phyloP scores from a whole-genome alignment of 257 asterid genomes.

The Paulownia fortunei region DNA sequence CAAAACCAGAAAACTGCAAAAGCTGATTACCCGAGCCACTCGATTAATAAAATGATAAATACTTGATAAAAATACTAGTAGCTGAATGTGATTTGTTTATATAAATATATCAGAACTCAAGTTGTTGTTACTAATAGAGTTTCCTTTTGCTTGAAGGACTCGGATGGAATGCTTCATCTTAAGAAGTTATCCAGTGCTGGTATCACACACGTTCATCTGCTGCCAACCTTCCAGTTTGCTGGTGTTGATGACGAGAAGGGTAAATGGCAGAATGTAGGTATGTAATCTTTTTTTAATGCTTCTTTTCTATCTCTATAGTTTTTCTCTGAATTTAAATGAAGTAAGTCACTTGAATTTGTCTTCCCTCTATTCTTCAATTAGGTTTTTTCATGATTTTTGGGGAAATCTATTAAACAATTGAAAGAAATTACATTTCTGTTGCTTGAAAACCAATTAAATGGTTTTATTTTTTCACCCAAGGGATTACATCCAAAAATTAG shows the following conservation, averaged over 20 bases:
- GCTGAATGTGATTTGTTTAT: conserved; percentile 1
- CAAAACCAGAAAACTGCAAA: not conserved
- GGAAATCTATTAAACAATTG: no score
- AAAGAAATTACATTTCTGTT: no score
- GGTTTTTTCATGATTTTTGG: no score
- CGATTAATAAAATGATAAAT: not conserved
- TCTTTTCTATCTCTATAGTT: conserved; percentile 4
- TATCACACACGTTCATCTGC: conserved; percentile 83
- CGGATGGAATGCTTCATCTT: conserved; percentile 86
- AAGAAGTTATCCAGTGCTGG: conserved; percentile 84
- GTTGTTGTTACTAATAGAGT: conserved; percentile 12
- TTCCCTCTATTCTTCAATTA: conserved; percentile 1
- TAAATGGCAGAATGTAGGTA: conserved; percentile 86
- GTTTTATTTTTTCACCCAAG: no score
- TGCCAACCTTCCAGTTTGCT: conserved; percentile 92
- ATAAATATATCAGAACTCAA: not conserved
- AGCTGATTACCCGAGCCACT: conserved; percentile 5
- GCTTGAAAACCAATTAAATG: no score
- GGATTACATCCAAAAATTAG: not conserved
- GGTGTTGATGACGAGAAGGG: conserved; percentile 81
- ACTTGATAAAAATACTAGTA: conserved; percentile 8
- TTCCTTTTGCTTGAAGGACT: conserved; percentile 63
- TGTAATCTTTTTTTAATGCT: conserved; percentile 19
- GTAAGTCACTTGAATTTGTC: not conserved
- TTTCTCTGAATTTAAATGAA: not conserved